Conservation (phyloP, 2,329 filamentous ascomycete genomes). For the Sphaerostilbella broomeana region DNA sequence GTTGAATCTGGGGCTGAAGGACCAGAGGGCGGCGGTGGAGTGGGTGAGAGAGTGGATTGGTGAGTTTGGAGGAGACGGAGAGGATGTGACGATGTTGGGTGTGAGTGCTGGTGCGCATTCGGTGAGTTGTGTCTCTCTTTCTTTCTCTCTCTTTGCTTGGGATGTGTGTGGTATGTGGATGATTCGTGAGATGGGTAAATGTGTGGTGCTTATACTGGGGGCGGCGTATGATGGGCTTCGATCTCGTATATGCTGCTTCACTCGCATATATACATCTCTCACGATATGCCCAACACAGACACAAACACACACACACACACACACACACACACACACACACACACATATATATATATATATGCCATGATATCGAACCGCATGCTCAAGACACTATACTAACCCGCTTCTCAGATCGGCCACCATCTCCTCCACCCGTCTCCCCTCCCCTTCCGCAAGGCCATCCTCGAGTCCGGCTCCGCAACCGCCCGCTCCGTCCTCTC, state of each 20-base stretch:
- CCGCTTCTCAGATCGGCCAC: constrained; percentile 51
- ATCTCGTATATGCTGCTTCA: too few species aligned
- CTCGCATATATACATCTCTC: too few species aligned
- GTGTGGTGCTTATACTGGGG: too few species aligned
- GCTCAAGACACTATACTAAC: neutral
- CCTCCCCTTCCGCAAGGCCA: constrained; percentile 45
- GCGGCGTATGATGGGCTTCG: too few species aligned
- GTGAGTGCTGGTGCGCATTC: constrained; percentile 58
- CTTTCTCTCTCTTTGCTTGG: too few species aligned
- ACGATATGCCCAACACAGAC: too few species aligned
- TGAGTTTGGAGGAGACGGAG: constrained; percentile 53
- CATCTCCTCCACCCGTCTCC: constrained; percentile 49
- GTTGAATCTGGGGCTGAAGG: constrained; percentile 58
- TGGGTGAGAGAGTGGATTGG: constrained; percentile 57
- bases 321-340: too few species aligned
- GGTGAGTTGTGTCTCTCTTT: constrained; percentile 29
- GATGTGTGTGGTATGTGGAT: too few species aligned
- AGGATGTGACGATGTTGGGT: constrained; percentile 55
- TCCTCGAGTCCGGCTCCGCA: constrained; percentile 52
- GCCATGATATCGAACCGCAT: neutral
- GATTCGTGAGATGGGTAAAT: too few species aligned
- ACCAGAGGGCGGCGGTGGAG: constrained; percentile 51
- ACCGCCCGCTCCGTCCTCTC: constrained; percentile 48
- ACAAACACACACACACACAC: too few species aligned
- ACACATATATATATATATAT: neutral